Evolutionary conservation across 1,284 basidiomycete species (phyloP).

Genomic region (Austroboletus rostrupii): DNA sequence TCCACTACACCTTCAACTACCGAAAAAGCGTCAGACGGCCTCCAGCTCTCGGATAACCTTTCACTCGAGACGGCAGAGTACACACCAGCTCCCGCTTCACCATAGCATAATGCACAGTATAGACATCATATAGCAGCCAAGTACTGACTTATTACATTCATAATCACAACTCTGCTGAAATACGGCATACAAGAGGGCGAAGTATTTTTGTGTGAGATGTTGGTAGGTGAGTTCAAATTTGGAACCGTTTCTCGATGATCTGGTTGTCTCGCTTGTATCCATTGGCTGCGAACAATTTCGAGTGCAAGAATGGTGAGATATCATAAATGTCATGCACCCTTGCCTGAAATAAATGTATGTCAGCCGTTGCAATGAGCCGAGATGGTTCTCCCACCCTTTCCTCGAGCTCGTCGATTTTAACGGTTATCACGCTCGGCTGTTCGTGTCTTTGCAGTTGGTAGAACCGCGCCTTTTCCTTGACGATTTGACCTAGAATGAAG

Average conservation of each 20-base stretch:
- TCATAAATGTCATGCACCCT: slow-evolving; percentile 96
- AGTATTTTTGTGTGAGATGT: slow-evolving; percentile 4
- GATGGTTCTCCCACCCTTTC: slow-evolving; percentile 56
- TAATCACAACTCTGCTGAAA: slow-evolving; percentile 31
- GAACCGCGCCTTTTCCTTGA: slow-evolving; percentile 92
- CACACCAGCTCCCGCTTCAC: slow-evolving; percentile 12
- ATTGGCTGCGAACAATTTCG: slow-evolving; percentile 84
- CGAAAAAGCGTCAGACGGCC: slow-evolving; percentile 10
- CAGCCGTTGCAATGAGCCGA: slow-evolving; percentile 9
- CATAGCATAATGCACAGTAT: slow-evolving; percentile 22
- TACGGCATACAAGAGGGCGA: slow-evolving; percentile 14
- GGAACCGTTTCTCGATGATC: slow-evolving; percentile 70
- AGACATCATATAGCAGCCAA: slow-evolving; percentile 18
- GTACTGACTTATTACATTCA: slow-evolving; percentile 26
- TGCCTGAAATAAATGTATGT: slow-evolving; percentile 49
- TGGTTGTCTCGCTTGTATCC: slow-evolving; percentile 75
- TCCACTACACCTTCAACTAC: slow-evolving; percentile 1
- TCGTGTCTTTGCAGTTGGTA: slow-evolving; percentile 73
- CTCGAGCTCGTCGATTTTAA: slow-evolving; percentile 80
- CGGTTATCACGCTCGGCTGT: slow-evolving; percentile 70
- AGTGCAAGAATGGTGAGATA: slow-evolving; percentile 79
- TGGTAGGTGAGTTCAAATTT: slow-evolving; percentile 25
- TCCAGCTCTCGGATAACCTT: slow-evolving; percentile 3
- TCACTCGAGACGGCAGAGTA: slow-evolving; percentile 9
- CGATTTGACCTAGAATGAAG: slow-evolving; percentile 89